phyloP scores from a whole-genome alignment of 768 basidiomycete species.

The Leccinum olivaceopallidum region DNA sequence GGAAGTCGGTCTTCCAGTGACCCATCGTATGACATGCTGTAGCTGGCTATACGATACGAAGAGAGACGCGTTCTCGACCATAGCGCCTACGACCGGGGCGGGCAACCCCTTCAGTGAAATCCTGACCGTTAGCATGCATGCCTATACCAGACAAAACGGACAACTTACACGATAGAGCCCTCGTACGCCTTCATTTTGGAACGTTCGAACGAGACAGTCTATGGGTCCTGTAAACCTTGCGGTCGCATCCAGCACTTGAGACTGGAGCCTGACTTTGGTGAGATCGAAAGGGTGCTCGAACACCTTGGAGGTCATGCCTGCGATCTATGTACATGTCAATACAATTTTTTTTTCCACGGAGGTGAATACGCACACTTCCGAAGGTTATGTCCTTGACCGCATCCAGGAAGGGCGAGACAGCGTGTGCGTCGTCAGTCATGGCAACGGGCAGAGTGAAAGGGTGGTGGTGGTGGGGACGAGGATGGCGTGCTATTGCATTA shows the following conservation, averaged over 20 bases:
- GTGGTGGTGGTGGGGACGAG: constrained; percentile 3
- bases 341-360: neutral
- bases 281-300: constrained; percentile 97
- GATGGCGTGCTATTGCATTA: constrained; percentile 27
- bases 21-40: constrained; percentile 57
- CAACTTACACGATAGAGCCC: constrained; percentile 83
- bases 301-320: constrained; percentile 83
- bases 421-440: constrained; percentile 26
- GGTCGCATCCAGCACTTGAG: constrained; percentile 76
- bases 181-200: constrained; percentile 73
- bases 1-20: constrained; percentile 35
- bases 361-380: constrained; percentile 50
- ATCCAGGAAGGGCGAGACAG: constrained; percentile 17
- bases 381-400: constrained; percentile 52
- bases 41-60: constrained; percentile 85
- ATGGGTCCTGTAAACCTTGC: constrained; percentile 80
- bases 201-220: constrained; percentile 85
- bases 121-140: constrained; percentile 2
- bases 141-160: neutral
- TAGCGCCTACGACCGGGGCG: constrained; percentile 88
- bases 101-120: constrained; percentile 70
- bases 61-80: constrained; percentile 87
- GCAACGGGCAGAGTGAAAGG: neutral
- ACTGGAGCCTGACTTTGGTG: constrained; percentile 91
- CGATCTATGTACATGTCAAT: constrained; percentile 46